Conservation (phyloP, 441 rosid genomes). For the Pelargonium fulgidum region DNA sequence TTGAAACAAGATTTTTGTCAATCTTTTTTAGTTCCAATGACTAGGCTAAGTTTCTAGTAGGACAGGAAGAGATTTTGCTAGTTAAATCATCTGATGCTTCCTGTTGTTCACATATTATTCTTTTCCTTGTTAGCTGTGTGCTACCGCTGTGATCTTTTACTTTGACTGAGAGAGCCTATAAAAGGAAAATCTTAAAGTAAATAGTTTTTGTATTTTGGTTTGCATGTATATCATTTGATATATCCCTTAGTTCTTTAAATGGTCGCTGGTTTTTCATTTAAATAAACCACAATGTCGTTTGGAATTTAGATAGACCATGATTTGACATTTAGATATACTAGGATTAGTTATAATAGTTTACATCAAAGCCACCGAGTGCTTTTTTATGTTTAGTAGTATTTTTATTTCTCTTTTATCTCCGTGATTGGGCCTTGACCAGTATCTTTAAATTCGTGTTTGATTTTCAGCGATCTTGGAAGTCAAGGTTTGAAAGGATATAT, state of each 20-base stretch:
- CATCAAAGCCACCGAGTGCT: no score
- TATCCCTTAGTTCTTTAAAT: no score
- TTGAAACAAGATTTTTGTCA: no score
- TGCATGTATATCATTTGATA: neutral
- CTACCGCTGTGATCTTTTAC: neutral
- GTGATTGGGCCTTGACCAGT: neutral
- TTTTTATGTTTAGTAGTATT: neutral
- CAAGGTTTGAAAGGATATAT: conserved; percentile 89
- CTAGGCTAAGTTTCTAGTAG: neutral
- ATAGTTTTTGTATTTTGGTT: neutral
- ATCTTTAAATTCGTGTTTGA: neutral
- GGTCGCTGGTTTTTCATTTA: no score
- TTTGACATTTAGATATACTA: no score
- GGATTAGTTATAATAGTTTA: no score
- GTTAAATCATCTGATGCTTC: neutral
- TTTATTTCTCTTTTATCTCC: neutral
- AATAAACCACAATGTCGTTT: no score
- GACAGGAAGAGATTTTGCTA: neutral
- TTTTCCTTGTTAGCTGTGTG: neutral
- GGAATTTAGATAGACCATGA: no score
- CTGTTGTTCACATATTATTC: neutral
- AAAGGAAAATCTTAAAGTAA: neutral
- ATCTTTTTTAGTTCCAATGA: no score
- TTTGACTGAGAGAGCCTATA: neutral
- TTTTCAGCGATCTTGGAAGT: conserved; percentile 81